Conservation (phyloP, 257 asterid species). For the Voacanga thouarsii region DNA sequence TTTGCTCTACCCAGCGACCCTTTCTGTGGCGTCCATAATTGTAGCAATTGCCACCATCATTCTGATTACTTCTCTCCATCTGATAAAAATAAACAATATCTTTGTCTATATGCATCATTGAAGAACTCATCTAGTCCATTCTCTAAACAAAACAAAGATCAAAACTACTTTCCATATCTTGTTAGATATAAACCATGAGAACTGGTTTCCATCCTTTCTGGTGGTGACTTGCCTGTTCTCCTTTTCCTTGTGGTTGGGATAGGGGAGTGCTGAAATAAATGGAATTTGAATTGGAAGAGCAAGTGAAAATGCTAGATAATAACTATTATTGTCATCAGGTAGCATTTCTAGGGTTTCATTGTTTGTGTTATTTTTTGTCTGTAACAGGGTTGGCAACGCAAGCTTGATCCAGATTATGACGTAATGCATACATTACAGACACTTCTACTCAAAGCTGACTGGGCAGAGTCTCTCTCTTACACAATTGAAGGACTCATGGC, state of each 20-base stretch:
- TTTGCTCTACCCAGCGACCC: too few species aligned
- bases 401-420: constrained; percentile 77
- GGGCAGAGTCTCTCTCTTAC: constrained; percentile 72
- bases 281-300: neutral
- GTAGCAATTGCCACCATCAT: neutral
- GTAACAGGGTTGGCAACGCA: constrained; percentile 70
- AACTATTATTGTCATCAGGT: neutral
- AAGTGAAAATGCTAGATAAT: neutral
- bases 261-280: too few species aligned
- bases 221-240: neutral
- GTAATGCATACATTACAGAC: constrained; percentile 75
- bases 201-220: neutral
- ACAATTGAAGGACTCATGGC: constrained; percentile 78
- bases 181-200: neutral
- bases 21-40: neutral
- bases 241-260: neutral
- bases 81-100: neutral
- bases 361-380: neutral
- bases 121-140: neutral
- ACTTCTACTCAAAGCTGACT: constrained; percentile 69
- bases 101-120: neutral
- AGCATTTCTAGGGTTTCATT: neutral
- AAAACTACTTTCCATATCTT: neutral
- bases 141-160: neutral
- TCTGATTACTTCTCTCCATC: neutral